A percentile compares a stretch with the other conserved stretches of the same genome.
These are phyloP conservation scores for Boletellus deceptivus DNA, from an alignment of 1,284 basidiomycete species.

Conservation along the genomic window DNA sequence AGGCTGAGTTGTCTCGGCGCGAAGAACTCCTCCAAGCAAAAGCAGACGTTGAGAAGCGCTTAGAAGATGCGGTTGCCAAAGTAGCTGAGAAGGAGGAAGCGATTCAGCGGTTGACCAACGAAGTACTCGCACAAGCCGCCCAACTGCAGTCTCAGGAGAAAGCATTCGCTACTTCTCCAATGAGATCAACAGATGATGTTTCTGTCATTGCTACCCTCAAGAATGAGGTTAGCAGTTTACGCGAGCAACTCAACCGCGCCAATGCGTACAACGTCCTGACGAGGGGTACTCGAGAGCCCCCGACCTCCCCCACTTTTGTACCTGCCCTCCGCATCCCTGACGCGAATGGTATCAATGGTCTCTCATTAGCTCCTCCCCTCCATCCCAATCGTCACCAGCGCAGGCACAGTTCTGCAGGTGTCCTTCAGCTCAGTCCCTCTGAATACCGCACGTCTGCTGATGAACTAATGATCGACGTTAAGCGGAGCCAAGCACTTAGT, in stretches of 20 bases:
- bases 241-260: slow-evolving; percentile 94
- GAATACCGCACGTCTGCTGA: slow-evolving; percentile 73
- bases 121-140: slow-evolving; percentile 69
- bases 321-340: slow-evolving; percentile 64
- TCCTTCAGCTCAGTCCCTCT: slow-evolving; percentile 61
- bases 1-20: slow-evolving; percentile 71
- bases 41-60: slow-evolving; percentile 75
- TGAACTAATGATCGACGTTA: slow-evolving; percentile 76
- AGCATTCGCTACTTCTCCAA: slow-evolving; percentile 56
- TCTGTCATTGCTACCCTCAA: slow-evolving; percentile 87
- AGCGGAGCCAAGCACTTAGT: slow-evolving; percentile 71
- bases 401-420: slow-evolving; percentile 82
- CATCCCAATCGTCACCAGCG: slow-evolving; percentile 62
- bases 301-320: slow-evolving; percentile 79
- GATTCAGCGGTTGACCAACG: slow-evolving; percentile 79
- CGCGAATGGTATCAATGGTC: slow-evolving; percentile 42
- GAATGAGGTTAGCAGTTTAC: slow-evolving; percentile 86
- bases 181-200: slow-evolving; percentile 73
- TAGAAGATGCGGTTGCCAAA: slow-evolving; percentile 77
- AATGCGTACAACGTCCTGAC: slow-evolving; percentile 87
- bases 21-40: slow-evolving; percentile 80
- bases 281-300: slow-evolving; percentile 68
- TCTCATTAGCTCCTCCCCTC: slow-evolving; percentile 32
- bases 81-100: slow-evolving; percentile 82
- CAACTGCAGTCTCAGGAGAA: slow-evolving; percentile 83